A percentile compares a stretch with the other conserved stretches of the same genome.
Conservation (phyloP, 1,139 yeast genomes). For the Wickerhamomyces sp. region DNA sequence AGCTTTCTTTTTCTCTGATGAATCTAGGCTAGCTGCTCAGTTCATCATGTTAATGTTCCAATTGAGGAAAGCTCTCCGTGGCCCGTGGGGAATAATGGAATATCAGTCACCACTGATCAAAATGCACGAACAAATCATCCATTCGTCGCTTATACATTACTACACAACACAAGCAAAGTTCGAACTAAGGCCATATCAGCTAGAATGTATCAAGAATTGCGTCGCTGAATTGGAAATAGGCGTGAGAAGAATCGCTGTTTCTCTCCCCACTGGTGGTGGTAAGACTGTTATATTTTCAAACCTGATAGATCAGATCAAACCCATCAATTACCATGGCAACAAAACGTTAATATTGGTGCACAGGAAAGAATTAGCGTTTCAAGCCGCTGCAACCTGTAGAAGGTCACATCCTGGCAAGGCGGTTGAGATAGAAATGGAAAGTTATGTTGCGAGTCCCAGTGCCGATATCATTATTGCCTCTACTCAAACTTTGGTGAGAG, state of each 20-base stretch:
- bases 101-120: not conserved
- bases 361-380: constrained; percentile 71
- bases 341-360: constrained; percentile 73
- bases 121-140: not conserved
- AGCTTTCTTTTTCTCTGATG: no score
- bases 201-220: constrained; percentile 60
- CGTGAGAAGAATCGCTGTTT: constrained; percentile 64
- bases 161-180: not conserved
- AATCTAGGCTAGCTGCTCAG: no score
- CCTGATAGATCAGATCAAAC: constrained; percentile 46
- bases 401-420: constrained; percentile 43
- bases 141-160: not conserved
- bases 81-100: no score
- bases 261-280: constrained; percentile 94
- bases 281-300: constrained; percentile 82
- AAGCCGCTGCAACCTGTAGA: constrained; percentile 53
- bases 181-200: constrained; percentile 58
- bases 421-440: constrained; percentile 75
- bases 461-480: constrained; percentile 76
- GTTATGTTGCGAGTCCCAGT: constrained; percentile 31
- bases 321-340: constrained; percentile 35
- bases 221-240: constrained; percentile 44
- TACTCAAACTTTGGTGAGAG: constrained; percentile 57
- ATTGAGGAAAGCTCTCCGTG: no score
- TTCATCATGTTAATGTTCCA: no score